These are phyloP conservation scores for Chamaenerion angustifolium DNA, from an alignment of 345 rosid genomes.

Conservation along the genomic window DNA sequence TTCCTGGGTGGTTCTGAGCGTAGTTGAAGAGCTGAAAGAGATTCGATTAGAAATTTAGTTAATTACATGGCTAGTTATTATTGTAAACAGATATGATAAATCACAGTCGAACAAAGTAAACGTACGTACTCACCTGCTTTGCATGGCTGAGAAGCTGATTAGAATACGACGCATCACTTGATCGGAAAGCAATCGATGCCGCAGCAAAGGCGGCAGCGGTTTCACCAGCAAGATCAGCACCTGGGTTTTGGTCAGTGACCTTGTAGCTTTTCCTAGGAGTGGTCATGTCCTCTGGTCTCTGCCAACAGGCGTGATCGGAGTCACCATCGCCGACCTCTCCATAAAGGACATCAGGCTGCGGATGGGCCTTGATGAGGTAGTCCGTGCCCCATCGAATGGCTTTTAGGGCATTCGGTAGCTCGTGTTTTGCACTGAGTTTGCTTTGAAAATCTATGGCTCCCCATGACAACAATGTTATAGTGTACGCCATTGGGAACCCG, in stretches of 20 bases:
- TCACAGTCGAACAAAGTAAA: too few species aligned
- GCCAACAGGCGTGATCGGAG: conserved; percentile 55
- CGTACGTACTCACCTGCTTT: conserved; percentile 18
- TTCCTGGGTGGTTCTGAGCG: conserved; percentile 16
- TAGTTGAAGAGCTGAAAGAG: conserved; percentile 30
- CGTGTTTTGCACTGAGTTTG: conserved; percentile 15
- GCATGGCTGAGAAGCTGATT: conserved; percentile 34
- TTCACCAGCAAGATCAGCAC: conserved; percentile 60
- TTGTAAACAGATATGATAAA: too few species aligned
- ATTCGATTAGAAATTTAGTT: too few species aligned
- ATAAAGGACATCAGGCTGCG: conserved; percentile 30
- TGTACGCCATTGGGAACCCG: conserved; percentile 69
- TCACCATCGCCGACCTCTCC: conserved; percentile 48
- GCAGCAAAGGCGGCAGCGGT: conserved; percentile 64
- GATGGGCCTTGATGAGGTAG: conserved; percentile 53
- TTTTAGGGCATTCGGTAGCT: conserved; percentile 25
- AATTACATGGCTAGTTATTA: too few species aligned
- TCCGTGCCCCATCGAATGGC: conserved; percentile 66
- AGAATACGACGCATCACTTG: conserved; percentile 19
- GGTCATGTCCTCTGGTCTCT: conserved; percentile 71
- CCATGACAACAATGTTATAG: conserved; percentile 60
- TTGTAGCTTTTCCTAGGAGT: conserved; percentile 30
- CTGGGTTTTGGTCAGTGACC: conserved; percentile 35
- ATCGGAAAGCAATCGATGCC: conserved; percentile 38
- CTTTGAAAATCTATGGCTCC: conserved; percentile 38